phyloP scores from a whole-genome alignment of 495 filamentous ascomycete species.

The Geoglossum glabrum region DNA sequence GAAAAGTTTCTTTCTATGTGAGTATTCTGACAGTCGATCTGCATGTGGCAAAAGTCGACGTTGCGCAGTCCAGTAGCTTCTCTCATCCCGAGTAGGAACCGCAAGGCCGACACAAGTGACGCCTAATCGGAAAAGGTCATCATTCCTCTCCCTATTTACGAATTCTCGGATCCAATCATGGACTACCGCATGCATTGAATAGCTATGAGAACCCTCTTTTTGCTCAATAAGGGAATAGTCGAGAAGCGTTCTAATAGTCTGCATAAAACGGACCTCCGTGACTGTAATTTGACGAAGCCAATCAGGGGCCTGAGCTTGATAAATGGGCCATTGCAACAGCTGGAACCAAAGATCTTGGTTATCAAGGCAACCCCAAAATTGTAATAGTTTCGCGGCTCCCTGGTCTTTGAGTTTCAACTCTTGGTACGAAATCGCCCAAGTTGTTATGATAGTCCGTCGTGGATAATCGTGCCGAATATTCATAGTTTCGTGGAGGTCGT shows the following conservation, averaged over 20 bases:
- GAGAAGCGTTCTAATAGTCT: constrained; percentile 14
- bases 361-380: constrained; percentile 26
- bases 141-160: constrained; percentile 5
- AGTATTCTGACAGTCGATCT: constrained; percentile 11
- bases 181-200: constrained; percentile 10
- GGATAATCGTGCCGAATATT: background rate
- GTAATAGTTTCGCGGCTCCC: constrained; percentile 20
- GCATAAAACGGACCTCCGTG: constrained; percentile 16
- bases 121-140: constrained; percentile 12
- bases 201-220: no score
- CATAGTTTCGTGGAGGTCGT: background rate
- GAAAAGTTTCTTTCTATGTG: constrained; percentile 1
- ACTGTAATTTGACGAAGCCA: constrained; percentile 17
- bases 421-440: constrained; percentile 26
- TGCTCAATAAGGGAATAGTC: constrained; percentile 12
- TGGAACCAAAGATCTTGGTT: constrained; percentile 32
- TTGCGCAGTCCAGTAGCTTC: constrained; percentile 15
- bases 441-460: constrained; percentile 6
- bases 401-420: constrained; percentile 19
- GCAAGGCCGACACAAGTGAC: constrained; percentile 14
- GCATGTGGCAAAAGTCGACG: constrained; percentile 23
- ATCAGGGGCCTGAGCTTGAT: constrained; percentile 8
- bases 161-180: constrained; percentile 19
- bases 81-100: constrained; percentile 9
- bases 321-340: constrained; percentile 13